Percentiles rank a stretch among this genome's conserved stretches.
phyloP scores from a whole-genome alignment of 306 rosid genomes.

The Vigna reflexopilosa region DNA sequence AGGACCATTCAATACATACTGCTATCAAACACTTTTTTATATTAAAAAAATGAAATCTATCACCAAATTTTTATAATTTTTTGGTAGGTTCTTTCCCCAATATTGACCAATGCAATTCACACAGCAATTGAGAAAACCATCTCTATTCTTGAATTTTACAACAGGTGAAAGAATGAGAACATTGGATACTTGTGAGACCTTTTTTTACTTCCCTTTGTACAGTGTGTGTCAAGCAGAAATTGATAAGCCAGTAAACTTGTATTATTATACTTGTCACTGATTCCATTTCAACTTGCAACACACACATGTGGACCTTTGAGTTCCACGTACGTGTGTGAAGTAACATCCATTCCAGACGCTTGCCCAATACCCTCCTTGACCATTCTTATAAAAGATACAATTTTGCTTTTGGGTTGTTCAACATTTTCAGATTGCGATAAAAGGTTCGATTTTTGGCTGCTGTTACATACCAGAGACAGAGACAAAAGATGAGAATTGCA shows the following conservation, averaged over 20 bases:
- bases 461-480: not conserved
- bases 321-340: not conserved
- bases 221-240: not conserved
- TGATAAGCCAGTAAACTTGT: too few species aligned
- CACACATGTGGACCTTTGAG: not conserved
- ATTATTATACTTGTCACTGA: not conserved
- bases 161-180: too few species aligned
- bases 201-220: too few species aligned
- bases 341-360: not conserved
- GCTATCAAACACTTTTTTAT: too few species aligned
- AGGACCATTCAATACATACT: too few species aligned
- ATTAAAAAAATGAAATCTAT: too few species aligned
- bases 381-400: not conserved
- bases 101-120: too few species aligned
- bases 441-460: not conserved
- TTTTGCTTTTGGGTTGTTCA: not conserved
- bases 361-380: not conserved
- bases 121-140: too few species aligned
- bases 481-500: constrained; percentile 65
- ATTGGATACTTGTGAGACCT: too few species aligned
- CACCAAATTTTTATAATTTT: too few species aligned
- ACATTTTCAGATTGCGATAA: not conserved
- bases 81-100: too few species aligned
- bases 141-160: too few species aligned
- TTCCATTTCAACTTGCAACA: not conserved